Base-by-base conservation (phyloP, 345 rosid species). In the Sonneratia caseolaris region DNA sequence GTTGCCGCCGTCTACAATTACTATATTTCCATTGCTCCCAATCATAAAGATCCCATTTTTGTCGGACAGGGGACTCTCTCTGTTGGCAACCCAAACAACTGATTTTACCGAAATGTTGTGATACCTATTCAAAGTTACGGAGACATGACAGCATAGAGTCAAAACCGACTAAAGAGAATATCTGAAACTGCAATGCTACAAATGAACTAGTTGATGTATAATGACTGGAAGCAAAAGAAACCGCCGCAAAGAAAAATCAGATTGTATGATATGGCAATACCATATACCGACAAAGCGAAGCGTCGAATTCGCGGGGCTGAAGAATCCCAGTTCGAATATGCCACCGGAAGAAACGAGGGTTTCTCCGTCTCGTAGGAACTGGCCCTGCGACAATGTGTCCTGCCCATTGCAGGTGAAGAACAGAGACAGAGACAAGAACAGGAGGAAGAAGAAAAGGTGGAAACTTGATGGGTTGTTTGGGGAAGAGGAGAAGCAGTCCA, bases 51-150 rank as follows among this genome's bases (percentile, higher is more conserved):
- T 76, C 18, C 96, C 97, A 15, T 66, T 75, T 51, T 27, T 42
- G 55, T 75, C 83, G 7, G 79, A 70, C 18, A 92, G 68, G 5
- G 98, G 89, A 3, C 0, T 73, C 3, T 83, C 84, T 78, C 91
- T 81, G 69, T 92, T 92, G 13, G 96, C 97, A 10, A 90, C 84
- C 96, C 97, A 90, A 1, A 88, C 81, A 38, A 82, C 72, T 1
- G 88, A 36, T 22, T 48, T 64, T 3, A 65, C 74, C 12, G 81
- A 78, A 64, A 70, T 76, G 66, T 77, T 71, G 79, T 81, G 47
- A 62, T 62, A 62, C 66, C 66, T 62, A 10, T 61, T 42, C 10
- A 7, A 57, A 24, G n/a, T 24, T 11, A 57, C 64, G n/a, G 64
- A 57, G 11, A 57, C 32, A 7, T 5, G 22, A 57, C 64, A 62